Evolutionary conservation across 2,329 filamentous ascomycete genomes (phyloP).

Genomic region (Epichloe sp.): DNA sequence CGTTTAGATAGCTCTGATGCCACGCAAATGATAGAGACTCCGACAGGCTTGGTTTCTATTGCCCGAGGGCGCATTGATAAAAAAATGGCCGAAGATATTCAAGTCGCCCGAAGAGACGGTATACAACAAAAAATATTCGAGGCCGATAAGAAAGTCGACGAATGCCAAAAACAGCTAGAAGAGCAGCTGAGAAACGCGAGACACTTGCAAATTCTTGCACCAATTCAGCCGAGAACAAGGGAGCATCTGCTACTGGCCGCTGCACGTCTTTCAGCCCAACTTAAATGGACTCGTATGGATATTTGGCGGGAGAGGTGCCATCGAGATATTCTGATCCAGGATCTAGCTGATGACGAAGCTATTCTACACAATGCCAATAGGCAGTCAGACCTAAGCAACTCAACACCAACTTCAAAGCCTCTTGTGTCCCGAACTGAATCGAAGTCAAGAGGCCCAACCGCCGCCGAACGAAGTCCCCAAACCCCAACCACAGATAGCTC

Average conservation of each 20-base stretch:
- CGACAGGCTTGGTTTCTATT: conserved; percentile 61
- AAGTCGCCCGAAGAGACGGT: conserved; percentile 66
- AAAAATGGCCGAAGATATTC: conserved; percentile 76
- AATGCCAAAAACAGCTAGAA: conserved; percentile 66
- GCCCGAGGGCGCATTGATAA: conserved; percentile 62
- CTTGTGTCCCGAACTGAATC: conserved; percentile 15
- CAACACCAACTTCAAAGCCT: conserved; percentile 13
- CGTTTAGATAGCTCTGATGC: conserved; percentile 53
- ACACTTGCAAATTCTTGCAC: conserved; percentile 77
- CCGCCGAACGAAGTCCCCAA: conserved; percentile 14
- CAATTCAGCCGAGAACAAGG: conserved; percentile 79
- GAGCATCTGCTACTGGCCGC: conserved; percentile 79
- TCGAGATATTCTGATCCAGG: conserved; percentile 71
- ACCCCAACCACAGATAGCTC: conserved; percentile 15
- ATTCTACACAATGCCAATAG: conserved; percentile 1
- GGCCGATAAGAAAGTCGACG: conserved; percentile 63
- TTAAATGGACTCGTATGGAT: conserved; percentile 90
- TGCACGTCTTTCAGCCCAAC: conserved; percentile 68
- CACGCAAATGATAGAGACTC: conserved; percentile 50
- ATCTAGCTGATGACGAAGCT: conserved; percentile 63
- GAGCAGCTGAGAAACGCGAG: conserved; percentile 76
- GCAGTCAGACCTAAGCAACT: conserved; percentile 6
- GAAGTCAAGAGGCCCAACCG: conserved; percentile 13
- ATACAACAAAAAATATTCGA: conserved; percentile 77
- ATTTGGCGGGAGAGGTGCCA: conserved; percentile 90